These are phyloP conservation scores for Mycena alexandri DNA, from an alignment of 768 basidiomycete genomes.

Conservation along the genomic window DNA sequence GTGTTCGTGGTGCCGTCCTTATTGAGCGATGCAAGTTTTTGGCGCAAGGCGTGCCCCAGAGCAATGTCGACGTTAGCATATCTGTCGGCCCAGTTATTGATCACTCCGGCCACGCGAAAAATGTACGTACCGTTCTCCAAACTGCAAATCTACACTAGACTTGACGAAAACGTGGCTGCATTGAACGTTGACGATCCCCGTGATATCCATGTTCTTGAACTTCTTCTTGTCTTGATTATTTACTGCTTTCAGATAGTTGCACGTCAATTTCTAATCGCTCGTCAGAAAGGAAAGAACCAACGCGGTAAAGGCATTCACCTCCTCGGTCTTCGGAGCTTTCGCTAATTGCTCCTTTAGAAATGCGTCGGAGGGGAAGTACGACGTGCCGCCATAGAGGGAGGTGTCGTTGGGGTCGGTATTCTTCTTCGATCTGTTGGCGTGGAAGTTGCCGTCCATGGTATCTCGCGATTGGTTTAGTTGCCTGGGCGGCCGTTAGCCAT, in stretches of 20 bases:
- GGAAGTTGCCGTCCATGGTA: conserved; percentile 11
- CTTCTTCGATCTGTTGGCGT: conserved; percentile 7
- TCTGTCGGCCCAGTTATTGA: conserved; percentile 6
- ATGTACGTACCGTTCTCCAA: conserved; percentile 24
- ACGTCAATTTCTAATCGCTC: conserved; percentile 37
- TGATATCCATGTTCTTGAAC: conserved; percentile 44
- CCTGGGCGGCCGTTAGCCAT: background rate
- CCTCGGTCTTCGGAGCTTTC: too few species aligned
- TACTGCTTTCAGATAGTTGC: conserved; percentile 40
- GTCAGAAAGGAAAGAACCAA: too few species aligned
- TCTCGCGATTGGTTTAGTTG: conserved; percentile 4
- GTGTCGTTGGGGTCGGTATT: conserved; percentile 10
- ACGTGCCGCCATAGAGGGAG: too few species aligned
- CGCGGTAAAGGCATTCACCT: too few species aligned
- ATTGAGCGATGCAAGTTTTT: conserved; percentile 4
- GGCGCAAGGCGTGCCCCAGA: background rate
- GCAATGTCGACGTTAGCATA: conserved; percentile 13
- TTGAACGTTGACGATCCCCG: conserved; percentile 42
- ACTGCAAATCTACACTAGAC: conserved; percentile 29
- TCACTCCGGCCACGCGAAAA: too few species aligned
- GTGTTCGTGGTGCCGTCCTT: too few species aligned
- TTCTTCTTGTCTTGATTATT: conserved; percentile 45
- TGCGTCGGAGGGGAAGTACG: too few species aligned
- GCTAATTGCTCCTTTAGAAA: too few species aligned
- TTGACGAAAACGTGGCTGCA: conserved; percentile 40